Base-by-base conservation (phyloP, 2,329 filamentous ascomycete genomes). In the Didymosphaeria variabile region DNA sequence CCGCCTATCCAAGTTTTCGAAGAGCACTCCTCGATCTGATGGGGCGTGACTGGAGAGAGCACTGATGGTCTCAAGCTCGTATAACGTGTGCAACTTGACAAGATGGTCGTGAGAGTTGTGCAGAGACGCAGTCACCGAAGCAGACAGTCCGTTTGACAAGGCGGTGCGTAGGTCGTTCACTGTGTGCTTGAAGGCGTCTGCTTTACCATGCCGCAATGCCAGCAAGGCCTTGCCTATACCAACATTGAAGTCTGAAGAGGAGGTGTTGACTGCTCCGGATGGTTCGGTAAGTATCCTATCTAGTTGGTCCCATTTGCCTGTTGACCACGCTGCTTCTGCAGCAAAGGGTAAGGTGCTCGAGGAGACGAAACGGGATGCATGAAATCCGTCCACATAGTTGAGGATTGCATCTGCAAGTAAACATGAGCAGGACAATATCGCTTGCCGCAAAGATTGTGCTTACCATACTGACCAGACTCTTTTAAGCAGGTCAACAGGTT, bases 381-480 rank as follows among this genome's bases (percentile, higher is more conserved):
- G 83, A 78, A 97, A 91, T 6, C 89, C 89, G 72, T 97, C 91
- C 13, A 96, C 89, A 68, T 96, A 93, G 62, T 94, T 94, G 29
- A 98, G 83, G 19, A 98, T 85, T 2, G 92, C 90, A 79, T 96
- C 92, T 94, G 63, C 26, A 59, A 12, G 49, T 26, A 0, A 9
- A 21, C 31, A 53, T 67, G 38, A 70, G 67, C 73, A 67, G 74
- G 69, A 17, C 51, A 19, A 5, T 32, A 32, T 40, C 8, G 10
- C 19, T 34, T 31, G 15, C 38, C 2, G 23, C 12, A 36, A 52
- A 53, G 29, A 31, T 58, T 55, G 36, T 19, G 76, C 83, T 77
- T 82, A 94, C 92, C 92, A 79, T 97, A 90, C 75, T 98, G 95
- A 0, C 94, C 95, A n/a, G 94, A 97, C 75, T 97, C 93, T 73